Evolutionary conservation across 352 stramenopile genomes (phyloP).

Genomic region (Pythium rhizo-oryzae): DNA sequence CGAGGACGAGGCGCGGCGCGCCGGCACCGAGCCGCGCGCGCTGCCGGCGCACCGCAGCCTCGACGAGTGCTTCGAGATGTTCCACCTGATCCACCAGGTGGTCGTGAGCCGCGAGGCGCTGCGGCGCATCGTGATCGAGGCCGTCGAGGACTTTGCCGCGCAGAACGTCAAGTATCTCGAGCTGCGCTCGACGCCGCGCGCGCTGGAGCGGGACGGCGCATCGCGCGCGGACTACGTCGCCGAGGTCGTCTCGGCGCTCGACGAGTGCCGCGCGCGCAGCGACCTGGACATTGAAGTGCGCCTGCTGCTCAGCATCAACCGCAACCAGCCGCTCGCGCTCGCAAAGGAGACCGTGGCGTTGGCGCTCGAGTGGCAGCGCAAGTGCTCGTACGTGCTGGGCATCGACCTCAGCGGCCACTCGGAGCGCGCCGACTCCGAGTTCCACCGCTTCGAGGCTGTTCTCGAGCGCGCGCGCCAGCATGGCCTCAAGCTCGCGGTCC

Average conservation of each 20-base stretch:
- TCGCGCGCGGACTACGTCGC: constrained; percentile 69
- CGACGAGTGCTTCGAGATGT: constrained; percentile 90
- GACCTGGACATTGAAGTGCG: constrained; percentile 75
- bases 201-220: constrained; percentile 54
- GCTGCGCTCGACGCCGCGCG: constrained; percentile 79
- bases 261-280: constrained; percentile 56
- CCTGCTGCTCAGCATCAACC: constrained; percentile 82
- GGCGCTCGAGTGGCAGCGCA: constrained; percentile 52
- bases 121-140: constrained; percentile 69
- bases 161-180: constrained; percentile 88
- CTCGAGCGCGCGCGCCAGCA: constrained; percentile 70
- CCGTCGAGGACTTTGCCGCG: constrained; percentile 81
- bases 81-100: constrained; percentile 82
- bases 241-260: constrained; percentile 64
- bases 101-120: constrained; percentile 71
- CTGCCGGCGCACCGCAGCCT: constrained; percentile 60
- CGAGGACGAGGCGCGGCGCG: constrained; percentile 39
- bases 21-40: constrained; percentile 31
- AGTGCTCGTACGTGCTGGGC: constrained; percentile 69
- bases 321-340: constrained; percentile 63
- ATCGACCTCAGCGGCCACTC: constrained; percentile 90
- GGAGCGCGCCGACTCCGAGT: constrained; percentile 75
- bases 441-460: constrained; percentile 77
- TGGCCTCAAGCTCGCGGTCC: constrained; percentile 88
- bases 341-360: constrained; percentile 69